These are phyloP conservation scores for Xerophyta viscosa DNA, from an alignment of 106 monocot genomes.

Conservation along the genomic window DNA sequence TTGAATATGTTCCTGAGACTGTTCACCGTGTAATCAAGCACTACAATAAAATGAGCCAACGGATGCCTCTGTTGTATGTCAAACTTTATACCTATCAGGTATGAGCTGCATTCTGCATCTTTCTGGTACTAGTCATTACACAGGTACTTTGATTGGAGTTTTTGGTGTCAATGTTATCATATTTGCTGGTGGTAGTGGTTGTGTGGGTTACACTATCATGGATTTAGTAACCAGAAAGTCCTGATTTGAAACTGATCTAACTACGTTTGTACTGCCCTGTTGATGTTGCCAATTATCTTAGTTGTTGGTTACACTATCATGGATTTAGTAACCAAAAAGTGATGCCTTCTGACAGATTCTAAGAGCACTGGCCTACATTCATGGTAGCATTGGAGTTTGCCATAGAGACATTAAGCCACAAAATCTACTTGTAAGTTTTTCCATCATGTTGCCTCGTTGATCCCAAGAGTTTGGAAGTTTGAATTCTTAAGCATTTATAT, in stretches of 20 bases:
- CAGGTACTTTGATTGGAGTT: background rate
- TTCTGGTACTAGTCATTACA: too few species aligned
- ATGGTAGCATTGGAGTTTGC: slow-evolving; percentile 61
- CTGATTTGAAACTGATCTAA: slow-evolving; percentile 29
- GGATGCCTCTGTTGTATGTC: slow-evolving; percentile 57
- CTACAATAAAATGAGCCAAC: slow-evolving; percentile 49
- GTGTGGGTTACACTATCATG: background rate
- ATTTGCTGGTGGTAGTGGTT: too few species aligned
- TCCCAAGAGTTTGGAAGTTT: too few species aligned
- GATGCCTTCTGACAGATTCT: slow-evolving; percentile 31
- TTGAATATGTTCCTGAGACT: slow-evolving; percentile 63
- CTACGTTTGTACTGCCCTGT: too few species aligned
- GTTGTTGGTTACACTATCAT: background rate
- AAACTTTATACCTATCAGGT: slow-evolving; percentile 61
- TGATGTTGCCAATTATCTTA: too few species aligned
- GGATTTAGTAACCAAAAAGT: background rate
- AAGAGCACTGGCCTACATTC: slow-evolving; percentile 67
- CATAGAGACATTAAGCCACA: slow-evolving; percentile 78
- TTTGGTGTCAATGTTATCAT: too few species aligned
- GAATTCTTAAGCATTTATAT: too few species aligned
- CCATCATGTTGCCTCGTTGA: too few species aligned
- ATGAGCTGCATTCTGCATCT: background rate
- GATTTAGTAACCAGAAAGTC: background rate
- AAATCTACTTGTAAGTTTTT: slow-evolving; percentile 50
- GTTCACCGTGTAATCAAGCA: slow-evolving; percentile 53